A percentile compares a stretch with the other conserved stretches of the same genome.
Conservation (phyloP, 1,139 yeast species). For the Debaryomyces coudertii region DNA sequence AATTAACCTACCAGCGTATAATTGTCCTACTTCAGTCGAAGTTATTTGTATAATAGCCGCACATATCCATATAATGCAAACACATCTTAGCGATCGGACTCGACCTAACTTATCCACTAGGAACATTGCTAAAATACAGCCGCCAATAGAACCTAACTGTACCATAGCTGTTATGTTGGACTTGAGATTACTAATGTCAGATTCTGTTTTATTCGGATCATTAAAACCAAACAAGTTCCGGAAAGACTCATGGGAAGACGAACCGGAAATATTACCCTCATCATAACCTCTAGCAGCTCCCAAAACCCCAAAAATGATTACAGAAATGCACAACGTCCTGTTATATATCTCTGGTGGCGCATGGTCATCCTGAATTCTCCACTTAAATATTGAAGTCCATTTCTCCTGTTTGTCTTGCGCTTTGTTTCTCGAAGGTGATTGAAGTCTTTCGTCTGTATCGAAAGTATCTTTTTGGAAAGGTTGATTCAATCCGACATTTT, state of each 20-base stretch:
- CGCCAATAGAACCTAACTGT: conserved; percentile 62
- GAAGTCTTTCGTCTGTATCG: neutral
- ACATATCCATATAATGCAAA: conserved; percentile 48
- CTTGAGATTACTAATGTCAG: conserved; percentile 46
- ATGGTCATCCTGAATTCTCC: conserved; percentile 26
- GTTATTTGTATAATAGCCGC: conserved; percentile 55
- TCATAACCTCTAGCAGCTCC: conserved; percentile 67
- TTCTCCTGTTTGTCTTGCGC: neutral
- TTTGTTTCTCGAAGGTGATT: neutral
- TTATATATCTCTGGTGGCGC: conserved; percentile 56
- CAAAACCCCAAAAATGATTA: conserved; percentile 57
- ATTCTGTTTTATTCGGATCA: conserved; percentile 39
- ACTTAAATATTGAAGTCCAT: conserved; percentile 9
- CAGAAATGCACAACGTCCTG: conserved; percentile 47
- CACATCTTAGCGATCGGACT: conserved; percentile 51
- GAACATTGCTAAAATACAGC: conserved; percentile 53
- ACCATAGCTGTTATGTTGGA: conserved; percentile 67
- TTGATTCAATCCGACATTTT: too few species aligned
- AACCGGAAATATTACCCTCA: conserved; percentile 56
- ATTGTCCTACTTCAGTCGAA: conserved; percentile 46
- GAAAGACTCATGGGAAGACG: conserved; percentile 49
- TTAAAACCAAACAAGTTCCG: conserved; percentile 46
- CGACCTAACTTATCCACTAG: conserved; percentile 60
- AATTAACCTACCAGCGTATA: conserved; percentile 56
- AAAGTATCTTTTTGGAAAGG: too few species aligned